Evolutionary conservation across 1,284 basidiomycete species (phyloP), one percentile per base, ranked within the genome.

Genomic region (Agaricales sp.): DNA sequence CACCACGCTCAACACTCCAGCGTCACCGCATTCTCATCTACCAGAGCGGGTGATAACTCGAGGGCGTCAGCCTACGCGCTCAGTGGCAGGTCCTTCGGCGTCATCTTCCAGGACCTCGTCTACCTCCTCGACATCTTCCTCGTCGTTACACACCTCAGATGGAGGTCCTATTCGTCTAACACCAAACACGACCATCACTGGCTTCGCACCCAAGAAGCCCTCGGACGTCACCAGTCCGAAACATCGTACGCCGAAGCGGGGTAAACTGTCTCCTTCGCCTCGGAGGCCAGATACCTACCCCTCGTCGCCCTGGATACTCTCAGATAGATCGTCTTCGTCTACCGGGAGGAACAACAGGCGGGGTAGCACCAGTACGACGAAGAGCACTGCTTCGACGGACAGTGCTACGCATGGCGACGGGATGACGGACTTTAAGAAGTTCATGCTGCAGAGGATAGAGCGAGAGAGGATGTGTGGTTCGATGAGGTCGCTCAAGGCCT

Each of bases 401-500:
- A 41, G 39, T 41, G 6, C n/a, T 16, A 8, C 39, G 8, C 6
- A 6, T 14, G 6, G 6, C 14, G 39, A 41, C 16, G 19, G 39
- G 8, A 41, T 18, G 39, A 41, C 39, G n/a, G 39, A 41, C 16
- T 41, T 41, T 16, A 41, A 41, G 18, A 41, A 41, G 19, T 41
- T 41, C 16, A 41, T 41, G 39, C 39, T 41, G 39, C 39, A 41
- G 39, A 41, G 39, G 39, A 41, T 41, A 11, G 39, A 41, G 39
- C 6, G 18, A 16, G 39, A 41, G 16, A 41, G 39, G 39, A 41
- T 6, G 13, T 41, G 4, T 41, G 39, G 39, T 8, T 16, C 39
- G 4, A 41, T 18, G 39, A n/a, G 39, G 8, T 41, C 39, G 6
- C 6, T 41, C 8, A n/a, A 16, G 8, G 6, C 39, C 39, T 8